These are phyloP conservation scores for Mimosa pudica DNA, from an alignment of 306 rosid species.

Conservation along the genomic window DNA sequence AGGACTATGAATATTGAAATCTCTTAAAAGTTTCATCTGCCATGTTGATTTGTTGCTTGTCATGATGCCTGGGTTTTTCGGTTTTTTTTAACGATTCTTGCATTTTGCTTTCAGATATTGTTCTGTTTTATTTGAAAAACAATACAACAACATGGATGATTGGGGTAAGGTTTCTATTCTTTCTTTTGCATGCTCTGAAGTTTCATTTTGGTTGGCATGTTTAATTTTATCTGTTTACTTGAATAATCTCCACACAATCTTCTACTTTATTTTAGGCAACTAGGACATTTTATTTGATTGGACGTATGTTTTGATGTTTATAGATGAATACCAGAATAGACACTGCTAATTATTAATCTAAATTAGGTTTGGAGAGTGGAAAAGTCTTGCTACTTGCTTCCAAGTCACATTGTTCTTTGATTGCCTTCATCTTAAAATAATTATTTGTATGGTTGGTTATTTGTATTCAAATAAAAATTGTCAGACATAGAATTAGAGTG, in stretches of 20 bases:
- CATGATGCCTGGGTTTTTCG: conserved; percentile 2
- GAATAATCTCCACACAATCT: not conserved
- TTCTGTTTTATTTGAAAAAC: conserved; percentile 16
- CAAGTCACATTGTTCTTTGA: not conserved
- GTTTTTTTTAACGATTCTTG: not conserved
- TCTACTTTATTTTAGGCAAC: not conserved
- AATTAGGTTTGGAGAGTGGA: not conserved
- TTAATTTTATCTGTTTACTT: not conserved
- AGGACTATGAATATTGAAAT: not conserved
- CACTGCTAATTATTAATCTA: not conserved
- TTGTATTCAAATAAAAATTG: not conserved
- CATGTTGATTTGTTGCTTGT: not conserved
- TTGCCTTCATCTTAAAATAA: not conserved
- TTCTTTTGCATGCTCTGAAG: not conserved
- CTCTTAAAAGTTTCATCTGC: not conserved
- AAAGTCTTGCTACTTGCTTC: conserved; percentile 1
- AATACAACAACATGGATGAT: conserved; percentile 56
- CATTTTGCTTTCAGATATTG: conserved; percentile 26
- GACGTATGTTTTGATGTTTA: not conserved
- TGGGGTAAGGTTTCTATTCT: conserved; percentile 58
- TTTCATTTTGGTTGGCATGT: not conserved
- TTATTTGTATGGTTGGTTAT: not conserved
- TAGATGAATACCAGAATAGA: not conserved
- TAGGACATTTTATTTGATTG: conserved; percentile 23
- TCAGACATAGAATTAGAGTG: not conserved